Base-by-base conservation (phyloP, 805 yeast species). In the Yarrowia sp. region DNA sequence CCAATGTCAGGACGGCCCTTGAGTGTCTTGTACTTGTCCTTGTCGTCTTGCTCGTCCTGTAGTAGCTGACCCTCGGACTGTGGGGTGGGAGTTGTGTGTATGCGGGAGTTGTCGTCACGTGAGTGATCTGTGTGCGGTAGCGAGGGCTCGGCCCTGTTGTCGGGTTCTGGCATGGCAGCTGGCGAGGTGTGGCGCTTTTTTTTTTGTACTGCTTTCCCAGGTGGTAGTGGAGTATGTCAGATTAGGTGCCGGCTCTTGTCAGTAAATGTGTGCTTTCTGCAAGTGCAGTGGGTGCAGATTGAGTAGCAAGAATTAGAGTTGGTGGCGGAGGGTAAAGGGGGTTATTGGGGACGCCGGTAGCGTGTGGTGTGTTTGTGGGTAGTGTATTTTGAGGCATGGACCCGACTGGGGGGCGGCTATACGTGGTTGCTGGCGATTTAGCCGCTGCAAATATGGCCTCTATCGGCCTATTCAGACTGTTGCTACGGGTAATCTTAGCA, bases 291-390 rank as follows among this genome's bases (percentile, higher is more conserved):
- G 39, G 55, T 35, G 58, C 36, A 39, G 45, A 15, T 53, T 53
- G 61, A 55, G 61, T 55, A 55, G 61, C 61, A 55, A 55, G 61
- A 55, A 41, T 18, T 55, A 55, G 38, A 41, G 61, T 55, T 55
- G 38, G 61, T 55, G 61, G 61, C 47, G 61, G 61, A 55, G 61
- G 18, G 15, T 41, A 31, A 39, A 39, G 60, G 61, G 61, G 61
- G 55, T 32, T 39, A 7, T 18, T 14, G 17, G 7, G 42, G 15
- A 39, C 3, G 15, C 39, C 11, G 8, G 53, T 47, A 31, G 38
- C 14, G 31, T 6, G 53, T 17, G n/a, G 44, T 17, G 15, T 41
- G 44, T 17, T 8, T 2, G 10, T 8, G 18, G 44, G 45, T 6
- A 15, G 28, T 42, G 11, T 17, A 7, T 42, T 18, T 42, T 17